These are phyloP conservation scores for Arthromyces matolae DNA, from an alignment of 768 basidiomycete species.

Conservation along the genomic window DNA sequence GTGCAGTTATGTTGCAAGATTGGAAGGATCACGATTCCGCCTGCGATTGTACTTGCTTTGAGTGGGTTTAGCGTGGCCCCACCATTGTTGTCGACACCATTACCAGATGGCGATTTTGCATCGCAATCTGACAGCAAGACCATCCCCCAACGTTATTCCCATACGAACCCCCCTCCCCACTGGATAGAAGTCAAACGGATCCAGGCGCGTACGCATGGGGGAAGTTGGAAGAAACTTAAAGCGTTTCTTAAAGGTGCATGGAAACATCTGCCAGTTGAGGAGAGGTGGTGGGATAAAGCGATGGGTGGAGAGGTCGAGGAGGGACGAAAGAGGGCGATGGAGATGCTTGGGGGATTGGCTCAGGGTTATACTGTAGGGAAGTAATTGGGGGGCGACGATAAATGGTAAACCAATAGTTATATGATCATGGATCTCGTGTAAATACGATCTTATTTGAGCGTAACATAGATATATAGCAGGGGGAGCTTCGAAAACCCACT, in stretches of 20 bases:
- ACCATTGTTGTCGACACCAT: no score
- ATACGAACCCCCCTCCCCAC: slow-evolving; percentile 45
- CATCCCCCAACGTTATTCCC: slow-evolving; percentile 37
- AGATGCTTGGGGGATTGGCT: slow-evolving; percentile 30
- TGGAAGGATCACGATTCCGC: slow-evolving; percentile 71
- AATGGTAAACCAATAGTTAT: no score
- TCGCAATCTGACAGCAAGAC: no score
- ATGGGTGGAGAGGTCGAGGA: slow-evolving; percentile 47
- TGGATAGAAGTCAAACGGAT: slow-evolving; percentile 41
- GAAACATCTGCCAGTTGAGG: slow-evolving; percentile 51
- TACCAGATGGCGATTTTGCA: no score
- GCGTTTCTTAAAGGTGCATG: slow-evolving; percentile 57
- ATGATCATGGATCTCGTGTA: no score
- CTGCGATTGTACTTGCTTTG: slow-evolving; percentile 52
- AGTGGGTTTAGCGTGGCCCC: slow-evolving; percentile 48
- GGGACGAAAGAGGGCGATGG: slow-evolving; percentile 31
- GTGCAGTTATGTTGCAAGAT: slow-evolving; percentile 67
- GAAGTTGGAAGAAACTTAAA: slow-evolving; percentile 37
- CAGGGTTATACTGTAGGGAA: slow-evolving; percentile 16
- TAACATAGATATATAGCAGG: no score
- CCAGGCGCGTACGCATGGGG: slow-evolving; percentile 28
- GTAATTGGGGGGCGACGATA: no score
- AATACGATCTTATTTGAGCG: no score
- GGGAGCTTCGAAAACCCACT: no score
- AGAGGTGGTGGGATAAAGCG: slow-evolving; percentile 69